phyloP scores from a whole-genome alignment of 768 basidiomycete species.

The Boletus rex-veris region DNA sequence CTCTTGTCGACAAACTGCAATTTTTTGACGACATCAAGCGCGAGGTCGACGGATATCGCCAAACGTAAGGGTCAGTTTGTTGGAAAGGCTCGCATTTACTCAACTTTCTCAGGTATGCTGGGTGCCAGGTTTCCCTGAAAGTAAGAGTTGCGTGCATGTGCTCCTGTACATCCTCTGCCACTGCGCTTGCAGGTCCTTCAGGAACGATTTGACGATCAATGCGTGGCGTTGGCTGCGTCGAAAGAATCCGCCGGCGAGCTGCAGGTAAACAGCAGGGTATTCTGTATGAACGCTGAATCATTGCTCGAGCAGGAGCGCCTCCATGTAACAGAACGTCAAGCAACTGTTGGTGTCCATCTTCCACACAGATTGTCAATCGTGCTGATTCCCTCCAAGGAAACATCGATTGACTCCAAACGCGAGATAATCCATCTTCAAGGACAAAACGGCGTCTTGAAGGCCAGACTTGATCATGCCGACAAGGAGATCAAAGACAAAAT shows the following conservation, averaged over 20 bases:
- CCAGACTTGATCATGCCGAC: conserved; percentile 12
- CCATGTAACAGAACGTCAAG: conserved; percentile 14
- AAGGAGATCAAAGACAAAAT: conserved; percentile 9
- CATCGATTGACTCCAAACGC: conserved; percentile 7
- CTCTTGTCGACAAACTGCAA: conserved; percentile 19
- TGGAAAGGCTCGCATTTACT: background rate
- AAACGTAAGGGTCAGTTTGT: conserved; percentile 20
- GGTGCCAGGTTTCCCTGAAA: conserved; percentile 22
- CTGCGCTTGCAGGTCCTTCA: conserved; percentile 41
- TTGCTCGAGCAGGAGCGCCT: conserved; percentile 22
- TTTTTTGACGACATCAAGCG: conserved; percentile 13
- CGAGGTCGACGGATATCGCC: conserved; percentile 20
- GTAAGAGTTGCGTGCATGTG: conserved; percentile 6
- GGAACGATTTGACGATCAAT: conserved; percentile 59
- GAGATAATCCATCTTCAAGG: conserved; percentile 21
- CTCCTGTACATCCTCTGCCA: background rate
- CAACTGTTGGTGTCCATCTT: conserved; percentile 12
- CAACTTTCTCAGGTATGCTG: conserved; percentile 15
- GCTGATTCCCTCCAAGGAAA: conserved; percentile 16
- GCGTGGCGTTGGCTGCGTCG: conserved; percentile 47
- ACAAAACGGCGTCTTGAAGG: conserved; percentile 18
- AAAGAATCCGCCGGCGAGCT: conserved; percentile 54
- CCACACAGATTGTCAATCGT: no score
- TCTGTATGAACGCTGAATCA: background rate
- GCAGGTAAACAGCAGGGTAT: conserved; percentile 33